Evolutionary conservation across 441 rosid genomes (phyloP), one percentile per base, ranked within the genome.

Genomic region (Gossypium trilobum): DNA sequence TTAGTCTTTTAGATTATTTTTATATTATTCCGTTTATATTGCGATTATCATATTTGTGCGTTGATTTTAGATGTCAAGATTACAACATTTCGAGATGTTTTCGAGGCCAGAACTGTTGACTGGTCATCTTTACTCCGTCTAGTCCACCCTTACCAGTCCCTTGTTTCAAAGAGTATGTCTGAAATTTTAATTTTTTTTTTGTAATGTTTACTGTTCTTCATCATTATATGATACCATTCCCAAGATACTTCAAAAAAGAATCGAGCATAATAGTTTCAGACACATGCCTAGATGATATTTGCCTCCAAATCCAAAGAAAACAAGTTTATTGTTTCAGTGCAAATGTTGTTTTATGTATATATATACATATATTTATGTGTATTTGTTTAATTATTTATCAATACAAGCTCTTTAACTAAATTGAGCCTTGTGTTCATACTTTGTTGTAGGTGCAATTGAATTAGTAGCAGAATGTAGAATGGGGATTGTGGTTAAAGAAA

Each of bases 21-120:
- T 7, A 29, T 42, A 9, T 42, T 39, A 4, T 3, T 66, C 70
- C 20, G 23, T 11, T 56, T 19, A 27, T 3, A 0, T 27, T 4
- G 8, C 7, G 4, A 4, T 33, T 55, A 4, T 36, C 2, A 60
- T 54, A 55, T 50, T 11, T 36, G 46, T 23, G 1, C 42, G 13
- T 33, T 54, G 19, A 29, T 5, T 73, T 72, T 77, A 86, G 89
- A 87, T 79, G 77, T 86, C 69, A 87, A 87, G 78, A 77, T 87
- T 46, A 56, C 70, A n/a, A 83, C 71, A 74, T 82, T 81, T 65
- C 80, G 80, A 50, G 74, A 77, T 46, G 75, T 78, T 65, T 39
- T 84, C 62, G 78, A 80, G 75, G 88, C 84, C 42, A 80, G 65
- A 79, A 84, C 86, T 1, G 85, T 63, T 29, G 82, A 78, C 33